phyloP scores from a whole-genome alignment of 192 early-diverging fungal genomes.

The Borealophlyctis nickersoniae region DNA sequence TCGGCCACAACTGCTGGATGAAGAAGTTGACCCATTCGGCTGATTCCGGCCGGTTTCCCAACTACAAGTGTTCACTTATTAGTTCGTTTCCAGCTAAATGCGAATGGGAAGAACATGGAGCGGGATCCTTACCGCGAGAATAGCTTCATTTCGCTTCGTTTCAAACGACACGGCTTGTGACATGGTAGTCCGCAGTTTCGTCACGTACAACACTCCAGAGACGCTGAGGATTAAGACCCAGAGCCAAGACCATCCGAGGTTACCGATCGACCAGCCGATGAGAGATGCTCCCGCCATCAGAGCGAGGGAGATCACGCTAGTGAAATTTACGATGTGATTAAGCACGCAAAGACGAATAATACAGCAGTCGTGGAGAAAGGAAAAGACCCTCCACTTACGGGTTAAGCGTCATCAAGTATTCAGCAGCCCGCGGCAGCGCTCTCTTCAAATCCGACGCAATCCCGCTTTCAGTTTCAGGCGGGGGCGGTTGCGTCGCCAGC shows the following conservation, averaged over 20 bases:
- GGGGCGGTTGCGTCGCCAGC: background rate
- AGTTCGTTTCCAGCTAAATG: too few relatives aligned
- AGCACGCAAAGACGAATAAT: background rate
- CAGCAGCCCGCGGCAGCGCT: background rate
- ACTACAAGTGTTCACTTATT: too few relatives aligned
- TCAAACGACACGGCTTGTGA: constrained; percentile 18
- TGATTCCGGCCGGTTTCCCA: constrained; percentile 22
- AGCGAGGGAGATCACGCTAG: constrained; percentile 13
- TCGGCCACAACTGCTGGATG: constrained; percentile 30
- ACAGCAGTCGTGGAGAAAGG: too few relatives aligned
- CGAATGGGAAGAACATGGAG: too few relatives aligned
- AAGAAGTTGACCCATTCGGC: constrained; percentile 37
- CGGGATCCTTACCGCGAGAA: constrained; percentile 4
- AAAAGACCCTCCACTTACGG: too few relatives aligned
- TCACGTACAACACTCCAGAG: constrained; percentile 5
- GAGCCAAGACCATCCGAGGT: constrained; percentile 24
- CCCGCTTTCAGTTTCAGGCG: background rate
- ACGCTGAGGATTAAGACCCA: constrained; percentile 17
- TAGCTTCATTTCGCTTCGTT: constrained; percentile 20
- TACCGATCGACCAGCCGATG: constrained; percentile 20
- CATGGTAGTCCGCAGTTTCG: constrained; percentile 14
- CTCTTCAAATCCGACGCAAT: constrained; percentile 1
- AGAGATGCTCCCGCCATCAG: constrained; percentile 6
- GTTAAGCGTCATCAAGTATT: background rate
- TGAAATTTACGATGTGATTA: background rate